Base-by-base conservation (phyloP, 176 grass and related monocot genomes). In the Lolium multiflorum region DNA sequence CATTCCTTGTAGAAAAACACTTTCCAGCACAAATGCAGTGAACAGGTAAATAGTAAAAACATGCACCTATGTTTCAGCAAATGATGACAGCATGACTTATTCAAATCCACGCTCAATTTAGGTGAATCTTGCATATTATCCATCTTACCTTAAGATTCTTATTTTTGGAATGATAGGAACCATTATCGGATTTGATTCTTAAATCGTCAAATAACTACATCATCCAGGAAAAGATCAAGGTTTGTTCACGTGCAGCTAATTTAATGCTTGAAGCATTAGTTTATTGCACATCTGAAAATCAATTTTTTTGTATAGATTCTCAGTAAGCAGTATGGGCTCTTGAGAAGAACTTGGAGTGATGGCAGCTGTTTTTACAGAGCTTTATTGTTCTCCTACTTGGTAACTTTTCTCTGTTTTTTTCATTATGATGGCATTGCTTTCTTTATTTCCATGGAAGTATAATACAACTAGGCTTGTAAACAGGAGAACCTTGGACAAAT, bases 331-430 rank as follows among this genome's bases (percentile, higher is more conserved):
- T 86, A 79, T 79, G 37, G 16, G 78, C 43, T 41, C 47, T 26
- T 86, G 35, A 86, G 84, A 86, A 37, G 64, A 79, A 35, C 76
- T 47, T 14, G 64, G 16, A 15, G n/a, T 31, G 76, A 79, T 60
- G 37, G 84, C 11, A 86, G 63, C 65, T 71, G 84, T 50, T 86
- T 86, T 28, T 86, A 86, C 50, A 66, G 84, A 50, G 76, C 62
- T 54, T 86, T 86, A 13, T 12, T 86, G 3, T 79, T 86, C 52
- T 79, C 84, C 21, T 86, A 86, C 76, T 22, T 79, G 84, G 84
- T 86, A 56, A 86, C 18, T 71, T 65, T 6, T 82, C 4, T 82
- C 35, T 44, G 49, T 71, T 82, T 71, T 71, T 10, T 6, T 71
- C 12, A 58, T 58, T 24, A 51, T 75, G 31, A 71, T 82, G 31